phyloP scores from a whole-genome alignment of 805 yeast species.

The Starmerella bacillaris region DNA sequence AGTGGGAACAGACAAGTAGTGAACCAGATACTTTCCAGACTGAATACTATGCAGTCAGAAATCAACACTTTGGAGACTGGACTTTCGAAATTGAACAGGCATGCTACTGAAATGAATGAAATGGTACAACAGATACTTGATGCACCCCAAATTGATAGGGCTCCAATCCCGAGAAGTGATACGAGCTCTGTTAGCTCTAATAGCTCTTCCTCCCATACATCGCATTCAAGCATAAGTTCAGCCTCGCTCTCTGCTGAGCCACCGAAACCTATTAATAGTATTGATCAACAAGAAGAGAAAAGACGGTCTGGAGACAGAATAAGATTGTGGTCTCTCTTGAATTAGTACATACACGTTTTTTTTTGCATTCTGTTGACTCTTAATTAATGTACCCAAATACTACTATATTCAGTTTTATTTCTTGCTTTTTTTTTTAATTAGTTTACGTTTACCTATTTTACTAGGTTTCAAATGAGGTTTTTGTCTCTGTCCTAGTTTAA shows the following conservation, averaged over 20 bases:
- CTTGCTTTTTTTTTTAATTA: not conserved
- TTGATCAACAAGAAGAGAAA: not conserved
- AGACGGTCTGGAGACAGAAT: not conserved
- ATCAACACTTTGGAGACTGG: conserved; percentile 6
- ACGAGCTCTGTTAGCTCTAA: not conserved
- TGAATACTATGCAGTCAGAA: conserved; percentile 10
- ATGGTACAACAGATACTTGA: not conserved
- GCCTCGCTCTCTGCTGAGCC: not conserved
- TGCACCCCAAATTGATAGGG: not conserved
- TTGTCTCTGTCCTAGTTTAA: not conserved
- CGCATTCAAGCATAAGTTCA: not conserved
- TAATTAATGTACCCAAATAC: no score
- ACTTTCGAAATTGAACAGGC: not conserved
- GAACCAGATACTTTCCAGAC: conserved; percentile 10
- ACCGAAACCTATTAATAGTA: not conserved
- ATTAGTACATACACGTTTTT: not conserved
- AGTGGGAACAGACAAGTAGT: no score
- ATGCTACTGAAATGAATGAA: not conserved
- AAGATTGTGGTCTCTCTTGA: not conserved
- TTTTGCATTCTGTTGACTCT: not conserved
- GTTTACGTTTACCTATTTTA: no score
- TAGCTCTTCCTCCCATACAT: not conserved
- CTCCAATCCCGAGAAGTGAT: not conserved
- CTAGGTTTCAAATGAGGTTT: no score
- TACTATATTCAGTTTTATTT: not conserved